These are phyloP conservation scores for Saksenaea vasiformis DNA, from an alignment of 371 early-diverging fungal genomes.

Conservation along the genomic window DNA sequence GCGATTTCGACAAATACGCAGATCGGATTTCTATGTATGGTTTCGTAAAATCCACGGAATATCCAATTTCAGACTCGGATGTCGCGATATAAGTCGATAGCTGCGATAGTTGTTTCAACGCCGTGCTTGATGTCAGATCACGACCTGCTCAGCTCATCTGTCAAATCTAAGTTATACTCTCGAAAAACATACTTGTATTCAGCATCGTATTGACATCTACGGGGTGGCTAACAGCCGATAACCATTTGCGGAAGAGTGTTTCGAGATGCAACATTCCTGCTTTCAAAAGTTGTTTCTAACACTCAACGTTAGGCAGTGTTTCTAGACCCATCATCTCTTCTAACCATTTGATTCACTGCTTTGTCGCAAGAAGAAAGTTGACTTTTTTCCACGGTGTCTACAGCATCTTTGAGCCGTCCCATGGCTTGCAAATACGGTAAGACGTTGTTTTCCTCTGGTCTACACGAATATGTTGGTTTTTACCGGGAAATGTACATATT, in stretches of 20 bases:
- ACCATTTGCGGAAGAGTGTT: constrained; percentile 55
- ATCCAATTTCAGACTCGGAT: constrained; percentile 61
- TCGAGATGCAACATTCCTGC: constrained; percentile 59
- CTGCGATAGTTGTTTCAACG: constrained; percentile 56
- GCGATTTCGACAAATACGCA: constrained; percentile 64
- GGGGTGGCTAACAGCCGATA: constrained; percentile 50
- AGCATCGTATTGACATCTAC: constrained; percentile 48
- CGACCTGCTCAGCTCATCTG: constrained; percentile 10
- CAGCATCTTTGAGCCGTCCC: constrained; percentile 58
- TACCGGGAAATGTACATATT: background rate
- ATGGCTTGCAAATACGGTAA: constrained; percentile 56
- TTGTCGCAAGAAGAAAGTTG: constrained; percentile 58
- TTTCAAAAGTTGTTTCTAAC: constrained; percentile 60
- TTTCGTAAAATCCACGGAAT: constrained; percentile 68
- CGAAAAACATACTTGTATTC: constrained; percentile 26
- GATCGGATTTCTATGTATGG: constrained; percentile 78
- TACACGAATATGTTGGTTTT: constrained; percentile 6
- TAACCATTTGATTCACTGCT: constrained; percentile 55
- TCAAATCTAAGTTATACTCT: background rate
- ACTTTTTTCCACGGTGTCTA: constrained; percentile 52
- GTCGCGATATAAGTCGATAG: constrained; percentile 66
- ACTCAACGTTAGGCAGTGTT: background rate
- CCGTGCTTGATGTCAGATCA: constrained; percentile 25
- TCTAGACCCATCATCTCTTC: background rate
- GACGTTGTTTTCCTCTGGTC: constrained; percentile 57